Base-by-base conservation (phyloP, 2,329 filamentous ascomycete species). In the Colletotrichum simmondsii region DNA sequence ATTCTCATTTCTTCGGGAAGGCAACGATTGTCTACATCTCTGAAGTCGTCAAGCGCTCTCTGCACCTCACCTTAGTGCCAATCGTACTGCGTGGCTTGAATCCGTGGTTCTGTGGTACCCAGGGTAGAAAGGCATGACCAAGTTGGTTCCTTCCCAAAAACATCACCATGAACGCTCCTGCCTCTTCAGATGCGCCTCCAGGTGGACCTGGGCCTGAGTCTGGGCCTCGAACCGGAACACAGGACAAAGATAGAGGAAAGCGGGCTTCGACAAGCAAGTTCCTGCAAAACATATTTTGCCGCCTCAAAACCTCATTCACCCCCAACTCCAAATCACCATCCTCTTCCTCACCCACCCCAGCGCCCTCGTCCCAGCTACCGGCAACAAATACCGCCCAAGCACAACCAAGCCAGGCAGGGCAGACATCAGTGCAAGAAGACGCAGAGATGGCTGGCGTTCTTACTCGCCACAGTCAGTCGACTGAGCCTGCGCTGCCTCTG, bases 401-500 rank as follows among this genome's bases (percentile, higher is more conserved):
- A 49, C 42, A 49, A 19, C 19, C 42, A 49, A 49, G 19, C 42
- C 42, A 7, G 42, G 42, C 42, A 49, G 42, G 4, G 19, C 42
- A 49, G 19, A 49, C 42, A 30, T 16, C 49, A n/a, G 11, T 63
- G 4, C 3, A 52, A 11, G 52, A 65, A 42, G 22, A 67, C 24
- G 42, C 71, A 54, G 65, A 68, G 37, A 80, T 80, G 79, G 69
- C 75, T n/a, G 42, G 75, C 28, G 30, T 32, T 24, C 7, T 61
- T 19, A 10, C 54, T 57, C 56, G 26, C 22, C 22, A 19, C 56
- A 59, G 49, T n/a, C 32, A 35, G 26, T 19, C 65, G 28, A 37
- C 24, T 24, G 6, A 19, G 24, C 49, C 24, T 16, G 58, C 11
- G 46, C 24, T 46, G 42, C 57, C 19, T 26, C 35, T 46, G n/a